Percentiles rank a stretch among this genome's conserved stretches.
Conservation (phyloP, 2,329 filamentous ascomycete genomes). For the Zymoseptoria tritici region DNA sequence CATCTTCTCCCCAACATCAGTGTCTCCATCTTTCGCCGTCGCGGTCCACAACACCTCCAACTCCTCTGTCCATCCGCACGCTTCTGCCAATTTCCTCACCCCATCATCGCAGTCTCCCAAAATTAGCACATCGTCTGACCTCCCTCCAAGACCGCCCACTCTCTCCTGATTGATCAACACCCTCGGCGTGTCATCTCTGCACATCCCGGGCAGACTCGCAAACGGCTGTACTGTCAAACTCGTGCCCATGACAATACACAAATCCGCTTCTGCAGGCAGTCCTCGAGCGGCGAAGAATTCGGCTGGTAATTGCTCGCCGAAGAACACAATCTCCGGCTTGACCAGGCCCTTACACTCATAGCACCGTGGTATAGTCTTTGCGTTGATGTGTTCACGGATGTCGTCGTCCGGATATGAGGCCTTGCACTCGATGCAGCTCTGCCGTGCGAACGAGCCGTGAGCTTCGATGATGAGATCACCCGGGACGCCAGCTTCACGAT, state of each 20-base stretch:
- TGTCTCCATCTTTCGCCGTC: slow-evolving; percentile 53
- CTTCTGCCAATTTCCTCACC: slow-evolving; percentile 68
- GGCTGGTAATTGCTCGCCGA: slow-evolving; percentile 65
- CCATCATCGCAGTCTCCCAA: slow-evolving; percentile 79
- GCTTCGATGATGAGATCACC: slow-evolving; percentile 79
- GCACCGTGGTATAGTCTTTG: slow-evolving; percentile 65
- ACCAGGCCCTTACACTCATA: slow-evolving; percentile 66
- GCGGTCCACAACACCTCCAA: slow-evolving; percentile 67
- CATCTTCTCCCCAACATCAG: slow-evolving; percentile 21
- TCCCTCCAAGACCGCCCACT: slow-evolving; percentile 69
- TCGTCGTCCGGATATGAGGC: slow-evolving; percentile 60
- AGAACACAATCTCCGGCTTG: slow-evolving; percentile 94
- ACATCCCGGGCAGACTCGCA: slow-evolving; percentile 65
- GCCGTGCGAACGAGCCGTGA: slow-evolving; percentile 87
- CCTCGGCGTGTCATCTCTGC: slow-evolving; percentile 57
- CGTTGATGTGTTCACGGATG: slow-evolving; percentile 64
- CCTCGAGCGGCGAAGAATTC: slow-evolving; percentile 55
- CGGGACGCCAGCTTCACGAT: slow-evolving; percentile 78
- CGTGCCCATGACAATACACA: slow-evolving; percentile 81
- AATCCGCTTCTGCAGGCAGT: slow-evolving; percentile 57
- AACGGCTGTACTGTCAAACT: slow-evolving; percentile 86
- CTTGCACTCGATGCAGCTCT: slow-evolving; percentile 86
- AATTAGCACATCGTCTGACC: slow-evolving; percentile 75
- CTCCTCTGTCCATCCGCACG: slow-evolving; percentile 78
- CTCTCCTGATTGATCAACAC: slow-evolving; percentile 80